Conservation (phyloP, 2,329 filamentous ascomycete genomes). For the Monosporascus sp. region DNA sequence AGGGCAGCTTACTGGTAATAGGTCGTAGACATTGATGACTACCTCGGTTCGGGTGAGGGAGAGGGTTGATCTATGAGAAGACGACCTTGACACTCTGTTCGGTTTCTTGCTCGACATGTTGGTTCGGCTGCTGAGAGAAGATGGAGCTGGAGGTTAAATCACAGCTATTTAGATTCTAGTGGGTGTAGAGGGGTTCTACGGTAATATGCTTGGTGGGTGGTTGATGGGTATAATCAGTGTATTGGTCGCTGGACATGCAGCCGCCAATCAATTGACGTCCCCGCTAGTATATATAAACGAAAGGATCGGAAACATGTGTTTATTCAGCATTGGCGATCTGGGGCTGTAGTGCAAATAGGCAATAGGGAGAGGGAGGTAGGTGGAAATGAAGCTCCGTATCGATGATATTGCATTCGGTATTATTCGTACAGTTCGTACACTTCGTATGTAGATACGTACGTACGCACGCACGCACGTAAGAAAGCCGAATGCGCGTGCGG, state of each 20-base stretch:
- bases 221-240: not conserved
- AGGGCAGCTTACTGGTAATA: constrained; percentile 56
- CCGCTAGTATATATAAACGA: not conserved
- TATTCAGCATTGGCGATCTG: not conserved
- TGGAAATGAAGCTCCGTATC: too few relatives aligned
- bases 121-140: not conserved
- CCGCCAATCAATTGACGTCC: not conserved
- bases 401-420: too few relatives aligned
- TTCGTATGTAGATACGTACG: too few relatives aligned
- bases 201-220: not conserved
- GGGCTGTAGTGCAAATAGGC: too few relatives aligned
- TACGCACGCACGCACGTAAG: too few relatives aligned
- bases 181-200: not conserved
- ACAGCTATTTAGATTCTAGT: too few relatives aligned
- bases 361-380: too few relatives aligned
- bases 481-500: too few relatives aligned
- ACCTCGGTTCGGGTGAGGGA: constrained; percentile 69
- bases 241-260: not conserved
- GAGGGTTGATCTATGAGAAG: constrained; percentile 57
- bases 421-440: too few relatives aligned
- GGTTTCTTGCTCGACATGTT: constrained; percentile 40
- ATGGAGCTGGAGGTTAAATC: not conserved
- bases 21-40: constrained; percentile 71
- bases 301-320: not conserved
- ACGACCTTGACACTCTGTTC: constrained; percentile 28